A percentile compares a stretch with the other conserved stretches of the same genome.
Conservation (phyloP, 2,329 filamentous ascomycete genomes). For the Diatrype stigma region DNA sequence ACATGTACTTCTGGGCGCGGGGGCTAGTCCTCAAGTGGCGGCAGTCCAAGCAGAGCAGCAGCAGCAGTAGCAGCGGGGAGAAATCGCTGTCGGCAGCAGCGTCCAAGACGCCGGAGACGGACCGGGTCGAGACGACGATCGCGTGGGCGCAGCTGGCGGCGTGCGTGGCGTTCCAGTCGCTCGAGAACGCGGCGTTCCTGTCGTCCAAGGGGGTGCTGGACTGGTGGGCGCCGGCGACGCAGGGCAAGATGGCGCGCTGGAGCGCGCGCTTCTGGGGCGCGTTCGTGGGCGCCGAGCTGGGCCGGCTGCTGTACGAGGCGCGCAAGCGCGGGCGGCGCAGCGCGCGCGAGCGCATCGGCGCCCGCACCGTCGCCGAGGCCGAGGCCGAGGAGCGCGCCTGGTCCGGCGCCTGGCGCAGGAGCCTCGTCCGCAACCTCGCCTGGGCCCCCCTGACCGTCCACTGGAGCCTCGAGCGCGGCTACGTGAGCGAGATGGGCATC, state of each 20-base stretch:
- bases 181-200: slow-evolving; percentile 83
- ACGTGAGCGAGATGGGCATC: slow-evolving; percentile 54
- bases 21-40: slow-evolving; percentile 37
- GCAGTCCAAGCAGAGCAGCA: slow-evolving; percentile 21
- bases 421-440: slow-evolving; percentile 64
- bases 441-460: slow-evolving; percentile 83
- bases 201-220: slow-evolving; percentile 66
- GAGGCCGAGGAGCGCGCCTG: slow-evolving; percentile 36
- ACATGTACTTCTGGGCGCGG: slow-evolving; percentile 66
- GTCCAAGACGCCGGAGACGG: slow-evolving; percentile 24
- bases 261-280: slow-evolving; percentile 76
- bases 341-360: slow-evolving; percentile 36
- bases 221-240: slow-evolving; percentile 50
- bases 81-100: slow-evolving; percentile 24
- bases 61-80: slow-evolving; percentile 17
- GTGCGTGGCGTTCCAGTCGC: slow-evolving; percentile 67
- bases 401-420: slow-evolving; percentile 55
- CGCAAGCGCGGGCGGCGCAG: slow-evolving; percentile 30
- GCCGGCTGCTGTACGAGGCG: slow-evolving; percentile 53
- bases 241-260: slow-evolving; percentile 62
- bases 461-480: slow-evolving; percentile 69
- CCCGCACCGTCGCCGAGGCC: slow-evolving; percentile 32
- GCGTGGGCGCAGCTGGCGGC: slow-evolving; percentile 64
- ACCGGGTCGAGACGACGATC: slow-evolving; percentile 46
- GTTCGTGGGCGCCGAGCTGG: slow-evolving; percentile 73